Conservation (phyloP, 257 asterid species). For the Capsicum baccatum region DNA sequence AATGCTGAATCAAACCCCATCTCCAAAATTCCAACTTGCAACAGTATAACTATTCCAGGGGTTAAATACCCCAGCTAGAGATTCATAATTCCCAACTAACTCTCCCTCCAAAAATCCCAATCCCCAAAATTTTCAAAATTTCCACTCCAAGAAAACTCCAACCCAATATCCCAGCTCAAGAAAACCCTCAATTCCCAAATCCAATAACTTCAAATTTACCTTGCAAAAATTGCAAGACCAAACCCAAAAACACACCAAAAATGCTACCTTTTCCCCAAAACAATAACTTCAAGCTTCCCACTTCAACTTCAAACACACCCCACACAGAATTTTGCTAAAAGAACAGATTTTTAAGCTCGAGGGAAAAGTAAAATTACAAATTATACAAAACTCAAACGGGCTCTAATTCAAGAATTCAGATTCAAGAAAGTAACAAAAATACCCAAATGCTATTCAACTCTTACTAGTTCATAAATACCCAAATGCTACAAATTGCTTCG, state of each 20-base stretch:
- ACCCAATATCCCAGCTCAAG: neutral
- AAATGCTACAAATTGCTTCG: slow-evolving; percentile 48
- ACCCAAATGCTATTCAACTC: slow-evolving; percentile 37
- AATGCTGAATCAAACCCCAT: slow-evolving; percentile 54
- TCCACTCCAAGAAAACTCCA: too few species aligned
- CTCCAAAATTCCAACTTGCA: slow-evolving; percentile 47
- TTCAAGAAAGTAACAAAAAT: slow-evolving; percentile 34
- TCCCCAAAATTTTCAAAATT: slow-evolving; percentile 41
- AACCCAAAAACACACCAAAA: slow-evolving; percentile 36
- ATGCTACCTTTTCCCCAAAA: neutral
- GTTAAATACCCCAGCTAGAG: slow-evolving; percentile 48
- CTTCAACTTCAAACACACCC: slow-evolving; percentile 31
- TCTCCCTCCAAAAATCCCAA: slow-evolving; percentile 67
- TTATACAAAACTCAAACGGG: slow-evolving; percentile 8
- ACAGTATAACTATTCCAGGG: slow-evolving; percentile 39
- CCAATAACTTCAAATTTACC: slow-evolving; percentile 36
- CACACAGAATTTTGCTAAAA: slow-evolving; percentile 13
- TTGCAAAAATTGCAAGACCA: slow-evolving; percentile 31
- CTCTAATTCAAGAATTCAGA: slow-evolving; percentile 40
- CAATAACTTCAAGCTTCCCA: slow-evolving; percentile 27
- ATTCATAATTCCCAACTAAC: slow-evolving; percentile 60
- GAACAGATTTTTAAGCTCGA: slow-evolving; percentile 27
- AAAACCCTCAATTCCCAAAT: slow-evolving; percentile 28
- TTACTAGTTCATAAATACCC: slow-evolving; percentile 51
- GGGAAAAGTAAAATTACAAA: slow-evolving; percentile 21